Evolutionary conservation across 768 basidiomycete genomes (phyloP).

Genomic region (Tephrocybe sp.): DNA sequence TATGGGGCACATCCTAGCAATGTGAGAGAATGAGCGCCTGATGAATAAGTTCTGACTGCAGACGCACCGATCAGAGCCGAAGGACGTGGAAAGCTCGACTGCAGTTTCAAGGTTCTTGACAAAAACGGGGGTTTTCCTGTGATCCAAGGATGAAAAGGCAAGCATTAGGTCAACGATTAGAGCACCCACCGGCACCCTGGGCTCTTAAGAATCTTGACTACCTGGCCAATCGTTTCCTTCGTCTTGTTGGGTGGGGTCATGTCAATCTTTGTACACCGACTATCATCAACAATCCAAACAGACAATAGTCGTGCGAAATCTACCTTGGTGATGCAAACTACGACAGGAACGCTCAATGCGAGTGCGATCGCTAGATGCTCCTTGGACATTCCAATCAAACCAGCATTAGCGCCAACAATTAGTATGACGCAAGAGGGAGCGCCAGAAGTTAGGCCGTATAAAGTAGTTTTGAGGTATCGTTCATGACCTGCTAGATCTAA

Average conservation of each 20-base stretch:
- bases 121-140: conserved; percentile 79
- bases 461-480: conserved; percentile 86
- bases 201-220: conserved; percentile 86
- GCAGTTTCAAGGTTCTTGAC: conserved; percentile 81
- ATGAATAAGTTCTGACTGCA: background rate
- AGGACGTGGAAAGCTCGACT: conserved; percentile 71
- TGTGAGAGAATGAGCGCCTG: conserved; percentile 6
- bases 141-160: background rate
- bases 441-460: conserved; percentile 93
- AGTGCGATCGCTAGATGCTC: conserved; percentile 96
- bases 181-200: conserved; percentile 81
- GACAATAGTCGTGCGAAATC: background rate
- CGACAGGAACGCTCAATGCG: conserved; percentile 89
- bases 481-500: conserved; percentile 95
- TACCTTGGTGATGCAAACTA: conserved; percentile 94
- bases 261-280: conserved; percentile 64
- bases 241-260: conserved; percentile 95
- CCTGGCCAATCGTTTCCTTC: conserved; percentile 89
- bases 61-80: conserved; percentile 67
- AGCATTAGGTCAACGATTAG: background rate
- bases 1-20: conserved; percentile 76
- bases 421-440: conserved; percentile 90
- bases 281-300: background rate
- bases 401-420: conserved; percentile 95
- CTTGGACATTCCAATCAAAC: conserved; percentile 88